Evolutionary conservation across 768 basidiomycete species (phyloP).

Genomic region (Russula sp.): DNA sequence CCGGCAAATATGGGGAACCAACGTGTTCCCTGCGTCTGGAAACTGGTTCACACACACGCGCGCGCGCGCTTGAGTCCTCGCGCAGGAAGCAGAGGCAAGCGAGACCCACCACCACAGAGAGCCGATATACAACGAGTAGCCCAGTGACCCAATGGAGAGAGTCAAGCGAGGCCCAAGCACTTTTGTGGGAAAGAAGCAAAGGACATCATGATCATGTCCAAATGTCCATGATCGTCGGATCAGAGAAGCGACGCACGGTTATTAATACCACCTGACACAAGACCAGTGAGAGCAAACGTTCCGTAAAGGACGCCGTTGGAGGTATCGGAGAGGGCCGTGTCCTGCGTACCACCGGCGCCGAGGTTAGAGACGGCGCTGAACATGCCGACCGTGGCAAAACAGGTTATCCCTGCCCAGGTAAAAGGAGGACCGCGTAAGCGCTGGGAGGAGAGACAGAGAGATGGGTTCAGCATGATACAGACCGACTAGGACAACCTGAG

Average conservation of each 20-base stretch:
- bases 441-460: background rate
- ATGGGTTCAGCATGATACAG: background rate
- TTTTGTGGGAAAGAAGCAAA: slow-evolving; percentile 9
- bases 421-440: slow-evolving; percentile 5
- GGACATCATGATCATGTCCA: background rate
- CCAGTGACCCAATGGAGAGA: slow-evolving; percentile 43
- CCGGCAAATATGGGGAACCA: slow-evolving; percentile 45
- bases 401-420: slow-evolving; percentile 12
- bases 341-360: slow-evolving; percentile 35
- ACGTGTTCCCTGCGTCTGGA: slow-evolving; percentile 32
- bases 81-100: background rate
- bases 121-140: slow-evolving; percentile 46
- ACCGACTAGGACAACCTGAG: slow-evolving; percentile 21
- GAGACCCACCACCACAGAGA: slow-evolving; percentile 36
- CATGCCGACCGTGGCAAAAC: slow-evolving; percentile 35
- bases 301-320: slow-evolving; percentile 39
- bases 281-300: slow-evolving; percentile 36
- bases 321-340: slow-evolving; percentile 34
- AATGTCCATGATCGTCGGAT: background rate
- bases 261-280: slow-evolving; percentile 35
- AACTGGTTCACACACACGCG: slow-evolving; percentile 23
- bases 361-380: slow-evolving; percentile 34
- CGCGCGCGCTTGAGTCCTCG: background rate
- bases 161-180: slow-evolving; percentile 45
- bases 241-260: slow-evolving; percentile 24